Percentiles rank a stretch among this genome's conserved stretches.
phyloP scores from a whole-genome alignment of 2,329 filamentous ascomycete species.

The Dryadomyces quercus-mongolicae region DNA sequence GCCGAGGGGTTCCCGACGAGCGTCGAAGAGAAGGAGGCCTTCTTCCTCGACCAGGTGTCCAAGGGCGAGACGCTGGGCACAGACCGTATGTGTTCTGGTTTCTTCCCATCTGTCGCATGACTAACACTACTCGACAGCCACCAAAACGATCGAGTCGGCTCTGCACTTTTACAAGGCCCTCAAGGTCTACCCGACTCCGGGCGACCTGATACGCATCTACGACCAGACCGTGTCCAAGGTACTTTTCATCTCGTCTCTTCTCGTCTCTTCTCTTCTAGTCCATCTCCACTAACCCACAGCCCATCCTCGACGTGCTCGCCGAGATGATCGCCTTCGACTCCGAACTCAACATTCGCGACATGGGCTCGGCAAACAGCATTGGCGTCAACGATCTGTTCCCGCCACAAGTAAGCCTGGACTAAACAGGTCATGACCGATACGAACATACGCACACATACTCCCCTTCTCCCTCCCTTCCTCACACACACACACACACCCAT shows the following conservation, averaged over 20 bases:
- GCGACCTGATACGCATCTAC: conserved; percentile 90
- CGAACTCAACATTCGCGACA: conserved; percentile 10
- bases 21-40: conserved; percentile 86
- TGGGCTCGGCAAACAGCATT: conserved; percentile 4
- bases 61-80: conserved; percentile 72
- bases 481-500: too few species aligned
- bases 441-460: not conserved
- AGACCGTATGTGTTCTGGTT: conserved; percentile 51
- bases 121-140: conserved; percentile 34
- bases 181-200: conserved; percentile 92
- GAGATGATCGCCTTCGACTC: conserved; percentile 61
- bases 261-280: not conserved
- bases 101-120: too few species aligned
- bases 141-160: conserved; percentile 68
- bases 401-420: conserved; percentile 10
- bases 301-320: conserved; percentile 88
- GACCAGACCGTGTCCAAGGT: conserved; percentile 98
- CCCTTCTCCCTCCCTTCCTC: not conserved
- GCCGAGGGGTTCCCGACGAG: conserved; percentile 84
- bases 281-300: conserved; percentile 30
- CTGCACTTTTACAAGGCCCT: conserved; percentile 96
- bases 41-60: conserved; percentile 93
- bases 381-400: conserved; percentile 7
- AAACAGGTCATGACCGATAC: not conserved
- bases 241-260: conserved; percentile 8